Percentiles rank a stretch among this genome's conserved stretches.
Evolutionary conservation across 2,329 filamentous ascomycete species (phyloP).

Genomic region (Arthrobotrys iridis): DNA sequence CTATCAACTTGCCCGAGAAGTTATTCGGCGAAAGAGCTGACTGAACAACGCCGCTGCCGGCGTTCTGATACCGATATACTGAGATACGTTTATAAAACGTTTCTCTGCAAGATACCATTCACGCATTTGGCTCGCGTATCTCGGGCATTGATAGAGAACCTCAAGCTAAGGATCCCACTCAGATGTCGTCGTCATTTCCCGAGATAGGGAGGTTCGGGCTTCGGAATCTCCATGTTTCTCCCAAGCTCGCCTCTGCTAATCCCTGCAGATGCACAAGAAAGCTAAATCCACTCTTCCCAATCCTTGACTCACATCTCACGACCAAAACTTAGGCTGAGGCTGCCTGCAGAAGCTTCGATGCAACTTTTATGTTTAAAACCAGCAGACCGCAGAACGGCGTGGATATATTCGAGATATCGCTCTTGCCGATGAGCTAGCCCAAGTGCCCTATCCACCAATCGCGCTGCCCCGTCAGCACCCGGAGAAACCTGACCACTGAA

Average conservation of each 20-base stretch:
- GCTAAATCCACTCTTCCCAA: slow-evolving; percentile 6
- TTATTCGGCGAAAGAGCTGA: slow-evolving; percentile 17
- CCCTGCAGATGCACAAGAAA: slow-evolving; percentile 18
- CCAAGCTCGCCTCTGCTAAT: slow-evolving; percentile 32
- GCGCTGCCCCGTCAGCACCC: neutral
- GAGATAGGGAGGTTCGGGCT: slow-evolving; percentile 46
- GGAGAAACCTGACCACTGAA: slow-evolving; percentile 18
- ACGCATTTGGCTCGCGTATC: slow-evolving; percentile 27
- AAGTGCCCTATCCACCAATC: slow-evolving; percentile 29
- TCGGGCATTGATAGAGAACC: slow-evolving; percentile 22
- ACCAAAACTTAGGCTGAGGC: slow-evolving; percentile 9
- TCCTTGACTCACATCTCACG: slow-evolving; percentile 36
- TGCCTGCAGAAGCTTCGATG: slow-evolving; percentile 7
- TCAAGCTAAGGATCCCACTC: neutral
- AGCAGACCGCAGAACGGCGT: slow-evolving; percentile 3
- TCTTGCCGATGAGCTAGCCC: slow-evolving; percentile 29
- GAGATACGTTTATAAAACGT: neutral
- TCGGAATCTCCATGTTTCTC: slow-evolving; percentile 38
- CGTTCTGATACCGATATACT: neutral
- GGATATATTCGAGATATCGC: slow-evolving; percentile 20
- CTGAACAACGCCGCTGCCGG: neutral
- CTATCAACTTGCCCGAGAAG: neutral
- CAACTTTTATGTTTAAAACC: slow-evolving; percentile 5
- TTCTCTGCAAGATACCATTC: slow-evolving; percentile 3
- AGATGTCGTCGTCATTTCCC: slow-evolving; percentile 28